Evolutionary conservation across 2,329 filamentous ascomycete genomes (phyloP), one percentile per base, ranked within the genome.

Genomic region (Chlorencoelia australis): DNA sequence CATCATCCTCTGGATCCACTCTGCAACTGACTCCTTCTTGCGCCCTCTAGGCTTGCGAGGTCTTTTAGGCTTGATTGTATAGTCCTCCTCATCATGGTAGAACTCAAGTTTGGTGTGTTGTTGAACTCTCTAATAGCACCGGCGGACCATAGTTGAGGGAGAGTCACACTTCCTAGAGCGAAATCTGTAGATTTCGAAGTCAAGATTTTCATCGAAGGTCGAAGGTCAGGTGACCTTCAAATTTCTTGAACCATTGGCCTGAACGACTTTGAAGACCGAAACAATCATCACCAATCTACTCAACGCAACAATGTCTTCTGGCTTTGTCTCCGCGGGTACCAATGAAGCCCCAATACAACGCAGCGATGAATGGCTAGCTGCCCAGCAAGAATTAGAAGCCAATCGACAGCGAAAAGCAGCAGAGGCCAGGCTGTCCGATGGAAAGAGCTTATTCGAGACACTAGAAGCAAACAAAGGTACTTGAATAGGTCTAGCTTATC

Each of bases 381-480:
- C 55, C 4, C 55, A 57, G 28, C 45, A 49, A 41, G 65, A 47
- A 63, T 69, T 56, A 10, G 53, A 56, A 32, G 52, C 52, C 21
- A 53, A 55, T 13, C 40, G 43, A 20, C 36, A 41, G n/a, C 43
- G 43, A 16, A 54, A 56, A 36, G 48, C 45, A 16, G 50, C 49
- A 67, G 59, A 58, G 22, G 64, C 62, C 2, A 56, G 61, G 14
- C 61, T 59, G 29, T 42, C 43, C 22, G 59, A 65, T 13, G 65
- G 62, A 21, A 77, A 71, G 59, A 78, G 69, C 34, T 65, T 91
- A 18, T 91, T 71, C 55, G 84, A 88, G 28, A 69, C 82, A 2
- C 59, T 91, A 34, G 79, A 89, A 60, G 83, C 79, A 28, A 91
- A 91, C 59, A 89, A 88, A 73, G 79, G 78, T 81, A 57, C 32